phyloP scores from a whole-genome alignment of 345 rosid species.

The Hypericum androsaemum region DNA sequence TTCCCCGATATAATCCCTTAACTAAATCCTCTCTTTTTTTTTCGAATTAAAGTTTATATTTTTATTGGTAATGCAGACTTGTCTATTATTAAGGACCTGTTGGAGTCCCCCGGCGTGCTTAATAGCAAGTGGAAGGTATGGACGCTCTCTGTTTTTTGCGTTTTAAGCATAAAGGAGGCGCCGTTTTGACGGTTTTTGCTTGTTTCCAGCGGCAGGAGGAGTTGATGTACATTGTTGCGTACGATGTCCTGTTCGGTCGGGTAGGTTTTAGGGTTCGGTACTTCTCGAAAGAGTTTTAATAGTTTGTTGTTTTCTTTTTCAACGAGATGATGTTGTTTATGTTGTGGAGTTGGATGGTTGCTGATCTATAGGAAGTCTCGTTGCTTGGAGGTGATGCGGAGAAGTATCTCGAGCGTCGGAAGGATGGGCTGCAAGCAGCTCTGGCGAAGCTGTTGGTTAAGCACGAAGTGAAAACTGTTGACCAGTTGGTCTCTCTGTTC shows the following conservation, averaged over 20 bases:
- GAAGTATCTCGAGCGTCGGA: constrained; percentile 50
- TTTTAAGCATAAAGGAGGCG: too few species aligned
- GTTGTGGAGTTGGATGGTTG: constrained; percentile 2
- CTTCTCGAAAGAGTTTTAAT: neutral
- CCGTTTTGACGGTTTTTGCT: neutral
- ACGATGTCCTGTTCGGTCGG: constrained; percentile 74
- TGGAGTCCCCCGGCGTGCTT: constrained; percentile 44
- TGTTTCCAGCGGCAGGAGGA: constrained; percentile 59
- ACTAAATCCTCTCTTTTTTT: neutral
- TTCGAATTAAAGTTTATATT: neutral
- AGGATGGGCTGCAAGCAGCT: constrained; percentile 41
- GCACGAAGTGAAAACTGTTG: constrained; percentile 45
- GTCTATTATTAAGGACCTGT: constrained; percentile 51
- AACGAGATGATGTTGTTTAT: constrained; percentile 4
- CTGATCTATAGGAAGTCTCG: constrained; percentile 38
- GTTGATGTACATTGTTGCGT: constrained; percentile 53
- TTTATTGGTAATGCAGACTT: constrained; percentile 44
- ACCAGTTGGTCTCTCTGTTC: constrained; percentile 46
- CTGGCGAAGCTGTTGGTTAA: constrained; percentile 56
- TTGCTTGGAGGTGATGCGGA: constrained; percentile 60
- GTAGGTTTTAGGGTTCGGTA: constrained; percentile 21
- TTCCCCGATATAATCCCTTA: neutral
- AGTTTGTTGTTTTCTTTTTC: neutral
- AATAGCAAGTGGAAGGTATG: constrained; percentile 77
- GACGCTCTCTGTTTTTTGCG: neutral